Base-by-base conservation (phyloP, 2,329 filamentous ascomycete species). In the Cadophora sp. region DNA sequence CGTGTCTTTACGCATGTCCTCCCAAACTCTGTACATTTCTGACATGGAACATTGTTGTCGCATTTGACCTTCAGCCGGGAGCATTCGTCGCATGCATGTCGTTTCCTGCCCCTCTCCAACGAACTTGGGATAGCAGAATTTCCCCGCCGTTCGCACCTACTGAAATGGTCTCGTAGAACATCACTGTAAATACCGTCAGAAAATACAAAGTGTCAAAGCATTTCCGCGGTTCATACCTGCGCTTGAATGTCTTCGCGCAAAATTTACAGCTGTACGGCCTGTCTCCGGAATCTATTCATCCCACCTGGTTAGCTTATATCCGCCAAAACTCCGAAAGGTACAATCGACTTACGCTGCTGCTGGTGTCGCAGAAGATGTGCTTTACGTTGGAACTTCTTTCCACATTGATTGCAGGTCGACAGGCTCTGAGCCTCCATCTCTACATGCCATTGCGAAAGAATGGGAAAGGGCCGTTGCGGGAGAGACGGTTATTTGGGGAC, bases 241-340 rank as follows among this genome's bases (percentile, higher is more conserved):
- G 75, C 63, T 77, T 77, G 72, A 78, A 78, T 8, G 75, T 77
- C 66, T 78, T 78, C 65, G 73, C 72, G 71, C 76, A 78, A 65
- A 78, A 78, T 72, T 74, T 75, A 70, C 76, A 78, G 59, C 73
- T 75, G 67, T 76, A 77, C 31, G 76, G 76, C 26, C 75, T 68
- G 51, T 74, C 72, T 34, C 74, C 75, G 43, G 75, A 76, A 73
- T 78, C 76, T 78, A 60, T 24, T 46, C 60, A 27, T 58, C 29
- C 66, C 61, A 64, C 34, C 29, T 19, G n/a, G 34, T 64, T 55
- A 64, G 31, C 53, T 59, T 51, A 24, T 27, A 62, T n/a, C 56
- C n/a, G 50, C 22, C 53, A 37, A 43, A 37, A 22, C n/a, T 22
- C 43, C 43, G n/a, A n/a, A 43, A 48, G 43, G 43, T 48, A 7